Conservation (phyloP, 495 filamentous ascomycete genomes). For the Jackrogersella minutella region DNA sequence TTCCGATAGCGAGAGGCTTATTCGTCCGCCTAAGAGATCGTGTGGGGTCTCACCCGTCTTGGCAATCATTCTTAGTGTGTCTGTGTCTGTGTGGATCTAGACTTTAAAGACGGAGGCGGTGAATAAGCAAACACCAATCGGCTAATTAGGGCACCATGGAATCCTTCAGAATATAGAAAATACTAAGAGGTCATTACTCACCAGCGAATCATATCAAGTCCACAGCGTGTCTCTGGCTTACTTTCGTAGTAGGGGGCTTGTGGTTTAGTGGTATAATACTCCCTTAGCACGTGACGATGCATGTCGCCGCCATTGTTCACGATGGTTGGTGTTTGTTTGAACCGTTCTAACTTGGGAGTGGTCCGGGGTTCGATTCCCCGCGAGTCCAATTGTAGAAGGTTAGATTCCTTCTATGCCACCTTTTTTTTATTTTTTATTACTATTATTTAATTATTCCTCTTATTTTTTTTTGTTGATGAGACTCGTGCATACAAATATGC, state of each 20-base stretch:
- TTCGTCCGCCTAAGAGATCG: not conserved
- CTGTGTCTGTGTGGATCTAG: constrained; percentile 3
- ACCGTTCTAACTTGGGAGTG: constrained; percentile 54
- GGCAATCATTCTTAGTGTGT: not conserved
- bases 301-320: not conserved
- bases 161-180: not conserved
- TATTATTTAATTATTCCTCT: not conserved
- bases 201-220: constrained; percentile 32
- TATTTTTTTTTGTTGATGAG: no score
- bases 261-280: constrained; percentile 44
- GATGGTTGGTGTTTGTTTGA: not conserved
- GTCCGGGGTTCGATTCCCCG: constrained; percentile 65
- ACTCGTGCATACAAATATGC: no score
- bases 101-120: not conserved
- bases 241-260: constrained; percentile 25
- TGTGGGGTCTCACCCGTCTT: not conserved
- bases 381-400: constrained; percentile 45
- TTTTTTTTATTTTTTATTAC: constrained; percentile 19
- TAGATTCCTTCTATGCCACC: constrained; percentile 39
- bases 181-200: no score
- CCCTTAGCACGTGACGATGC: constrained; percentile 30
- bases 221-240: no score
- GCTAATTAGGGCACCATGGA: constrained; percentile 16
- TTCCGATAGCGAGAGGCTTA: not conserved
- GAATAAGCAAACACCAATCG: constrained; percentile 11